phyloP scores from a whole-genome alignment of 148 eudicot genomes.

The Silene conica region DNA sequence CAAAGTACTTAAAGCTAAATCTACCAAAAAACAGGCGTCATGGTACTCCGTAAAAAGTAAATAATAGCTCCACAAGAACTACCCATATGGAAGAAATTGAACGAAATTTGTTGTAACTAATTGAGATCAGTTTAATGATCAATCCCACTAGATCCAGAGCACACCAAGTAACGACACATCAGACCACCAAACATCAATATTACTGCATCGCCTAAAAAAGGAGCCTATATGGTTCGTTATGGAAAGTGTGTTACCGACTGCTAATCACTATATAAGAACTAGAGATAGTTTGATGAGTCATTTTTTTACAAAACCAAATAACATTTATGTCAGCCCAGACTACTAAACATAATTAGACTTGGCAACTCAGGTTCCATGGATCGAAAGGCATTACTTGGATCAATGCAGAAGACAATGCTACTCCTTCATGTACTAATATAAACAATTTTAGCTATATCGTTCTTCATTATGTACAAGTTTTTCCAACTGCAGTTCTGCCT shows the following conservation, averaged over 20 bases:
- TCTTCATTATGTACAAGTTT: background rate
- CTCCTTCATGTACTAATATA: no score
- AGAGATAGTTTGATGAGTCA: no score
- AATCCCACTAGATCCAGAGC: background rate
- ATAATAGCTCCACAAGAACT: background rate
- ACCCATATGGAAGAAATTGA: background rate
- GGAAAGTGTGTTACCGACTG: background rate
- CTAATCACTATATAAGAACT: background rate
- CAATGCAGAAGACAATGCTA: no score
- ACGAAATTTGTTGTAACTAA: background rate
- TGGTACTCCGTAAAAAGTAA: background rate
- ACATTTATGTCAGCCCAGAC: no score
- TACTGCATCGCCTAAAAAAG: background rate
- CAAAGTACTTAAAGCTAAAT: background rate
- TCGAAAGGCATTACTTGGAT: background rate
- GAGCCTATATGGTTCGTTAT: background rate
- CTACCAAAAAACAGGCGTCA: conserved; percentile 8
- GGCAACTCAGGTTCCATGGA: background rate
- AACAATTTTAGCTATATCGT: background rate
- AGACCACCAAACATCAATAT: background rate
- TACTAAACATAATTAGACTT: no score
- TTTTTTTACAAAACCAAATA: no score
- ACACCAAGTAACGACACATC: conserved; percentile 4
- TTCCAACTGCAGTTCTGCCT: background rate
- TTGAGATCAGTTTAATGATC: background rate